Evolutionary conservation across 805 yeast species (phyloP).

Genomic region (Hanseniaspora clermontiae): DNA sequence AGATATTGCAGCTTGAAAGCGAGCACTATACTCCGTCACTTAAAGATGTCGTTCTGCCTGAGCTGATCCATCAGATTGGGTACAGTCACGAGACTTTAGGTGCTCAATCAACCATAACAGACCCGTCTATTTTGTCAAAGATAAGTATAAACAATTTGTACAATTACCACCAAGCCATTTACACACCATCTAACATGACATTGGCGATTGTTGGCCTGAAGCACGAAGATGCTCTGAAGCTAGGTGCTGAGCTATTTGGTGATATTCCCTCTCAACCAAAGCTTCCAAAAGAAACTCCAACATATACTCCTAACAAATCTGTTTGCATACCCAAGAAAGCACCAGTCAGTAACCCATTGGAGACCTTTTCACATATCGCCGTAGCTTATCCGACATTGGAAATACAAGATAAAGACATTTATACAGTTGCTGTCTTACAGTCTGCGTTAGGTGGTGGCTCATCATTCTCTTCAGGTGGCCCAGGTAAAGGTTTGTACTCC

Average conservation of each 20-base stretch:
- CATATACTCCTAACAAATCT: background rate
- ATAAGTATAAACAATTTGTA: background rate
- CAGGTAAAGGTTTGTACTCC: conserved; percentile 98
- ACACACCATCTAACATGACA: conserved; percentile 68
- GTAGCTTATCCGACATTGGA: conserved; percentile 82
- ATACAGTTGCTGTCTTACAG: conserved; percentile 81
- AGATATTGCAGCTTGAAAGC: conserved; percentile 38
- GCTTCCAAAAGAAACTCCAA: conserved; percentile 15
- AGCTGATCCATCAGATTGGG: conserved; percentile 76
- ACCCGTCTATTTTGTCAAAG: background rate
- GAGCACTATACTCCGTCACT: conserved; percentile 20
- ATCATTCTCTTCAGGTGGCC: conserved; percentile 96
- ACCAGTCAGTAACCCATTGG: conserved; percentile 48
- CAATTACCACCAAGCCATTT: conserved; percentile 37
- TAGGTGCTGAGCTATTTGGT: conserved; percentile 53
- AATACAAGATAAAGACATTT: conserved; percentile 70
- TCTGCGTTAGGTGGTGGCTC: conserved; percentile 93
- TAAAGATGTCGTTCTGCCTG: conserved; percentile 78
- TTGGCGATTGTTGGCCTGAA: conserved; percentile 80
- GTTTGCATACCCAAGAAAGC: conserved; percentile 40
- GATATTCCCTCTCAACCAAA: conserved; percentile 35
- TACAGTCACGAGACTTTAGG: conserved; percentile 65
- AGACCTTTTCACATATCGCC: conserved; percentile 74
- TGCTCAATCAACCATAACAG: conserved; percentile 51
- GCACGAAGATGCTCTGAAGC: conserved; percentile 51